Evolutionary conservation across 495 filamentous ascomycete species (phyloP).

Genomic region (Penicillium daleae): DNA sequence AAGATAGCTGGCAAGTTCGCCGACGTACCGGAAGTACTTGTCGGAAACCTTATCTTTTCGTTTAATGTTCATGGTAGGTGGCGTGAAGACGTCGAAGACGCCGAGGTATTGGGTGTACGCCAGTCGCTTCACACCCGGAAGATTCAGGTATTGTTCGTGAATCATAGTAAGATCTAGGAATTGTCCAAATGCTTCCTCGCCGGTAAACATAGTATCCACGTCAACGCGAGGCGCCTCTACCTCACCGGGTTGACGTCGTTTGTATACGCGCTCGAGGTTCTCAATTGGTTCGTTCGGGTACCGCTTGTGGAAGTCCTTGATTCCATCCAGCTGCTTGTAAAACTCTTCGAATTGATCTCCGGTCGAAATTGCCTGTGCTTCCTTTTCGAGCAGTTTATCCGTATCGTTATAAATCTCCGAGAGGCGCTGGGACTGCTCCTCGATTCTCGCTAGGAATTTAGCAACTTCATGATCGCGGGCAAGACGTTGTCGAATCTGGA

Average conservation of each 20-base stretch:
- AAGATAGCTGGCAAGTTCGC: slow-evolving; percentile 76
- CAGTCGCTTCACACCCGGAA: slow-evolving; percentile 79
- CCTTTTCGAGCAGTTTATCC: slow-evolving; percentile 68
- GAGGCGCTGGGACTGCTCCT: slow-evolving; percentile 79
- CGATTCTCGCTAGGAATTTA: slow-evolving; percentile 83
- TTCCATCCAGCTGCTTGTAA: slow-evolving; percentile 77
- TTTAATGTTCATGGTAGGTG: slow-evolving; percentile 70
- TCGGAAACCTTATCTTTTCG: slow-evolving; percentile 83
- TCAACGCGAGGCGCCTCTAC: slow-evolving; percentile 65
- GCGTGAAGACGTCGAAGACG: slow-evolving; percentile 81
- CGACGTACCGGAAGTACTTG: slow-evolving; percentile 87
- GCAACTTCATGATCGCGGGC: slow-evolving; percentile 88
- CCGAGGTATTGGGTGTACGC: slow-evolving; percentile 92
- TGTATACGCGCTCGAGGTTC: slow-evolving; percentile 91
- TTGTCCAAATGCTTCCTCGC: slow-evolving; percentile 88
- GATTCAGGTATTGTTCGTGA: slow-evolving; percentile 89
- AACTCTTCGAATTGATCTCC: slow-evolving; percentile 93
- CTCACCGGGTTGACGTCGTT: slow-evolving; percentile 67
- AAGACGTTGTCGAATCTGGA: slow-evolving; percentile 79
- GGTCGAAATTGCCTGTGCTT: slow-evolving; percentile 80
- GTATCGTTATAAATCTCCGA: slow-evolving; percentile 84
- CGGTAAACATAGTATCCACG: slow-evolving; percentile 91
- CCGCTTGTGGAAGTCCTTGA: slow-evolving; percentile 84
- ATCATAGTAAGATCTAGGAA: slow-evolving; percentile 83
- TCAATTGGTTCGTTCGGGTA: slow-evolving; percentile 96